Conservation (phyloP, 2,329 filamentous ascomycete species). For the Aureobasidium sp. region DNA sequence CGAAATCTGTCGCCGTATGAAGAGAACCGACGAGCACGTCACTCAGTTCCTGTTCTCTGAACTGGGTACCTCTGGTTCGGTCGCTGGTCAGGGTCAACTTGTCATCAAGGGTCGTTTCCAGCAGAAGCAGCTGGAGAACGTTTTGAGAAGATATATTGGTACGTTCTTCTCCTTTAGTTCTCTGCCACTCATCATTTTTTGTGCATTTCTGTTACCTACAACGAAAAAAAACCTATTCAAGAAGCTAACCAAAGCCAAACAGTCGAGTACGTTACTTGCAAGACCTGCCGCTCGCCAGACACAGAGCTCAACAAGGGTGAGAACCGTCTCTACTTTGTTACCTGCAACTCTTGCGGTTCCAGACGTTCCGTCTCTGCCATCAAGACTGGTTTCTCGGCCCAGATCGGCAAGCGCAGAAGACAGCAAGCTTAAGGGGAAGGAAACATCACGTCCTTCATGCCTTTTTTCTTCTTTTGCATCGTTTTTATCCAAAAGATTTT, state of each 20-base stretch:
- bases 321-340: conserved; percentile 98
- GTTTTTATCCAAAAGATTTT: neutral
- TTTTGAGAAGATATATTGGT: conserved; percentile 91
- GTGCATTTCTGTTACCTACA: neutral
- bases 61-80: conserved; percentile 92
- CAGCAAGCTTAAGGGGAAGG: conserved; percentile 58
- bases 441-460: neutral
- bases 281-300: conserved; percentile 91
- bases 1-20: conserved; percentile 99
- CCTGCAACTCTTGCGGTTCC: conserved; percentile 65
- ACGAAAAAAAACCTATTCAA: neutral
- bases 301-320: conserved; percentile 98
- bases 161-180: conserved; percentile 29
- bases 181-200: neutral
- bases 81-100: conserved; percentile 83
- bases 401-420: conserved; percentile 98
- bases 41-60: conserved; percentile 96
- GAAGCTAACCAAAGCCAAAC: conserved; percentile 19
- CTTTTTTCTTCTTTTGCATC: neutral
- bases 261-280: conserved; percentile 98
- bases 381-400: conserved; percentile 99
- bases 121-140: conserved; percentile 98
- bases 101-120: conserved; percentile 99
- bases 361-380: conserved; percentile 89
- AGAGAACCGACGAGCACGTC: conserved; percentile 87